Evolutionary conservation across 208 protist genomes (phyloP).

Genomic region (Tetramitus jugosus): DNA sequence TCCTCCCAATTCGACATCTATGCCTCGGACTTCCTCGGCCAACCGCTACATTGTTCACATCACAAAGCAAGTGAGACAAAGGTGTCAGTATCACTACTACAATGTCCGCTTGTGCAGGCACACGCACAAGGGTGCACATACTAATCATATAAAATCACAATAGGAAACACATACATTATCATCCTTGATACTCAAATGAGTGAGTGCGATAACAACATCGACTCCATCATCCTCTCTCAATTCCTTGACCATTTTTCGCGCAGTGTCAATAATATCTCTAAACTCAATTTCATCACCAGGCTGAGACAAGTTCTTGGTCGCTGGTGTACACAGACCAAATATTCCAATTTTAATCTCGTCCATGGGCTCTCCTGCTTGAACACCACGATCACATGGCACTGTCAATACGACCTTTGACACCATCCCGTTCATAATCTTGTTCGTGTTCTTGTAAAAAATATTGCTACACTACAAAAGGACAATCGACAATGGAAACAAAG

Average conservation of each 20-base stretch:
- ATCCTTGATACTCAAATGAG: not conserved
- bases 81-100: too few relatives aligned
- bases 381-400: too few relatives aligned
- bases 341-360: not conserved
- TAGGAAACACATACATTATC: not conserved
- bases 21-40: too few relatives aligned
- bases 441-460: too few relatives aligned
- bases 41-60: too few relatives aligned
- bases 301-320: not conserved
- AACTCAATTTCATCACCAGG: not conserved
- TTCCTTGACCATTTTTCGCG: constrained; percentile 1
- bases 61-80: too few relatives aligned
- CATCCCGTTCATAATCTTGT: not conserved
- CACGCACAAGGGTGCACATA: not conserved
- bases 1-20: not conserved
- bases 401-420: not conserved
- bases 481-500: too few relatives aligned
- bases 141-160: not conserved
- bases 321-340: not conserved
- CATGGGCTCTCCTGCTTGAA: not conserved
- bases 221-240: not conserved
- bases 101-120: too few relatives aligned
- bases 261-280: not conserved
- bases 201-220: not conserved
- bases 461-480: too few relatives aligned